Conservation (phyloP, 768 basidiomycete genomes). For the Psilocybe azurescens region DNA sequence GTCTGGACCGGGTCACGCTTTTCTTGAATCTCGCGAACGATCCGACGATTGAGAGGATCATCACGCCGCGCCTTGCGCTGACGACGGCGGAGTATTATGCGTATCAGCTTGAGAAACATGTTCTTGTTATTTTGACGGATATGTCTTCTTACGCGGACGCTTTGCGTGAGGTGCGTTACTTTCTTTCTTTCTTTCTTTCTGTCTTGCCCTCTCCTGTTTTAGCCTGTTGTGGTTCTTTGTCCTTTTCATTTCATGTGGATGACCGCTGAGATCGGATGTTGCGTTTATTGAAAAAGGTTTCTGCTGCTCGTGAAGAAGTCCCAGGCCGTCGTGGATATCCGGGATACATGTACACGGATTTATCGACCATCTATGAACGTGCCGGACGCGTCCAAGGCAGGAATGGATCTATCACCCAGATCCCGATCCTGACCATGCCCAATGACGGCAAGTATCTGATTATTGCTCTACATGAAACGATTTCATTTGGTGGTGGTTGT, state of each 20-base stretch:
- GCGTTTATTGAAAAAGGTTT: slow-evolving; percentile 61
- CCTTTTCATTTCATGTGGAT: slow-evolving; percentile 2
- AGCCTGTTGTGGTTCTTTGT: slow-evolving; percentile 21
- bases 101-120: slow-evolving; percentile 99
- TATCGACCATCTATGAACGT: slow-evolving; percentile 99
- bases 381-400: slow-evolving; percentile 97
- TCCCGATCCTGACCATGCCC: slow-evolving; percentile 99
- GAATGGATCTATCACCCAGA: slow-evolving; percentile 99
- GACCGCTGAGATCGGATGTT: slow-evolving; percentile 21
- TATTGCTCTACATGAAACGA: slow-evolving; percentile 19
- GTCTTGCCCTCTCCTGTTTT: too few relatives aligned
- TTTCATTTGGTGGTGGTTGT: slow-evolving; percentile 8
- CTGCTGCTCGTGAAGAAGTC: slow-evolving; percentile 98
- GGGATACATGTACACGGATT: slow-evolving; percentile 98
- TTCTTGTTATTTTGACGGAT: slow-evolving; percentile 97
- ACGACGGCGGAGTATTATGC: slow-evolving; percentile 99
- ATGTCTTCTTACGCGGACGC: slow-evolving; percentile 99
- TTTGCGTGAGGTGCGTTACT: slow-evolving; percentile 77
- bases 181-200: slow-evolving; percentile 16
- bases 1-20: slow-evolving; percentile 94
- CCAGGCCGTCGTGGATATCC: slow-evolving; percentile 99
- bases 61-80: slow-evolving; percentile 96
- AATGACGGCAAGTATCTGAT: slow-evolving; percentile 82
- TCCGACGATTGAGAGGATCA: slow-evolving; percentile 99
- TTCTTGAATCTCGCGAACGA: slow-evolving; percentile 99